Base-by-base conservation (phyloP, 805 yeast genomes). In the Metschnikowia drakensbergensis region DNA sequence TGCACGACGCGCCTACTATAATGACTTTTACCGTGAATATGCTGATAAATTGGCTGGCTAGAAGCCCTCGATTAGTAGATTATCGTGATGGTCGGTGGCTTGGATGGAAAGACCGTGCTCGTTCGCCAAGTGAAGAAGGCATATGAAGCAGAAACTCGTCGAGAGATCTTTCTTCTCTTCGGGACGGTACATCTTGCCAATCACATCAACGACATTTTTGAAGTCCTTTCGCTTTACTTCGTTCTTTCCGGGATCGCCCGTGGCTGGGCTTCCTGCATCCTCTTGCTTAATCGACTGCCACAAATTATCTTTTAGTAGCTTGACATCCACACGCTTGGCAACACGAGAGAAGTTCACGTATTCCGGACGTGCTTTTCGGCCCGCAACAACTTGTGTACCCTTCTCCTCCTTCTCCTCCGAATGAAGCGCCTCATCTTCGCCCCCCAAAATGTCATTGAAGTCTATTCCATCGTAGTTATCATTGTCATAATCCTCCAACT, bases 101-200 rank as follows among this genome's bases (percentile, higher is more conserved):
- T 72, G 69, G 6, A 89, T 75, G 5, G 69, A 61, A 29, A 89
- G 69, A 1, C 91, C 92, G 59, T 86, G 83, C 63, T 89, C 97
- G 61, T 90, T 89, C 10, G 96, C 96, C 54, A 89, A 70, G 67
- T 89, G 97, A 32, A 89, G 67, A 58, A 88, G 67, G 57, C 96
- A 86, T 49, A 89, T 87, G 58, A 89, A 89, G 59, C 88, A 86
- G 64, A 86, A 86, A 65, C 95, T 84, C 1, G 96, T 88, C 1
- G 95, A 85, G 6, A 90, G 66, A 45, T 89, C 96, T 43, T 75
- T 76, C 55, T 74, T 69, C 41, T 82, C 77, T 42, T 79, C 82
- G 6, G 71, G 65, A 0, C 79, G 72, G 61, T 90, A 89, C 61
- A 72, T 71, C 6, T 66, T 64, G 17, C 71, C 71, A 25, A 84